Conservation (phyloP, 257 asterid species). For the Solanum dulcamara region DNA sequence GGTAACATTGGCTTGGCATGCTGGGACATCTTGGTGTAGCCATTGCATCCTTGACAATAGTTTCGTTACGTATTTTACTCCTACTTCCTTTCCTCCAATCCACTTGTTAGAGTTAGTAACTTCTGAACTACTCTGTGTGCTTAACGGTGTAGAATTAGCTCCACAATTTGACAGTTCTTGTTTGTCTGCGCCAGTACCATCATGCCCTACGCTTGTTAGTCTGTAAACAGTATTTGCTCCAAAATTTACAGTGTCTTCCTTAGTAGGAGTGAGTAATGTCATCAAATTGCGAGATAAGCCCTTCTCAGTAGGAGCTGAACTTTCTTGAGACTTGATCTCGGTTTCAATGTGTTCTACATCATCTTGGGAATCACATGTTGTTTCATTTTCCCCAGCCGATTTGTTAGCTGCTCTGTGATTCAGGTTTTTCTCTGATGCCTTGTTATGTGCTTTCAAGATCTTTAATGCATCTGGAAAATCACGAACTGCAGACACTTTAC, state of each 20-base stretch:
- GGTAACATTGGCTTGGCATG: neutral
- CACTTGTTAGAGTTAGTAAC: neutral
- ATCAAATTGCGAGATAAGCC: neutral
- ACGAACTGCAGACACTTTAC: neutral
- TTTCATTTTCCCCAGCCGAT: neutral
- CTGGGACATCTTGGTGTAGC: constrained; percentile 5
- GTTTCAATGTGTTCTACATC: neutral
- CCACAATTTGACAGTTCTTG: neutral
- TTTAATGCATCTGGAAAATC: constrained; percentile 3
- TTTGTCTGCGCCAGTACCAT: neutral
- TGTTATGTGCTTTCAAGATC: neutral
- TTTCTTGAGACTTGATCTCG: neutral
- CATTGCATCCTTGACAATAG: neutral
- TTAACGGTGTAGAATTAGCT: neutral
- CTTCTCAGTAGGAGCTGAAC: neutral
- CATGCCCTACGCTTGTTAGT: neutral
- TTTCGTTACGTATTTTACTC: neutral
- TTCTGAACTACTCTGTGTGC: neutral
- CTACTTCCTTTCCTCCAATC: neutral
- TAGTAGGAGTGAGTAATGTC: neutral
- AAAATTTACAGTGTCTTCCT: neutral
- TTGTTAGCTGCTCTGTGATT: neutral
- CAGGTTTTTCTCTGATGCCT: neutral
- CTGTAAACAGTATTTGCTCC: neutral
- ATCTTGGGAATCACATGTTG: neutral